Conservation (phyloP, 75 land plant genomes). For the Pinus albicaulis region DNA sequence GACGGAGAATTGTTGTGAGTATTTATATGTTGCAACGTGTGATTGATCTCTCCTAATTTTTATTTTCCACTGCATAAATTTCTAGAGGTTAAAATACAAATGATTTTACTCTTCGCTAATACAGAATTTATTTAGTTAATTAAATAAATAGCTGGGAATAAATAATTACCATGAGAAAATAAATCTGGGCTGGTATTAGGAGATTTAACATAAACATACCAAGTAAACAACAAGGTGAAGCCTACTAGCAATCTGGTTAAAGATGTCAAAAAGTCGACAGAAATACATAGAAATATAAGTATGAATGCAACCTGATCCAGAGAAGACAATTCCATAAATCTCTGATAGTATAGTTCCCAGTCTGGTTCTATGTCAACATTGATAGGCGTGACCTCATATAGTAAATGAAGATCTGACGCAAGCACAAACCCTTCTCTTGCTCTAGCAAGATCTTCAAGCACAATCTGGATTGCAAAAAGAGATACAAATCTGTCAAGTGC, state of each 20-base stretch:
- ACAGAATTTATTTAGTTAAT: no score
- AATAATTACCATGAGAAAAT: no score
- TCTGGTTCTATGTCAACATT: conserved; percentile 99
- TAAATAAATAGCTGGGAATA: no score
- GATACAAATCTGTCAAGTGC: not conserved
- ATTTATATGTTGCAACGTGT: no score
- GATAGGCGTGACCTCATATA: conserved; percentile 91
- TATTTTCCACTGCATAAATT: no score
- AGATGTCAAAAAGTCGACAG: not conserved
- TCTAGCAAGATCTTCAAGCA: conserved; percentile 90
- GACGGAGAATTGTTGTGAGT: no score
- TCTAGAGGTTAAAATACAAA: no score
- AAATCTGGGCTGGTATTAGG: no score
- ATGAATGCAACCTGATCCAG: conserved; percentile 82
- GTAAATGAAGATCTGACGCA: conserved; percentile 94
- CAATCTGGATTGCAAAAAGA: conserved; percentile 48
- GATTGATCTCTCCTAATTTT: no score
- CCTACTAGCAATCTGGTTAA: no score
- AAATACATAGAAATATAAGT: conserved; percentile 1
- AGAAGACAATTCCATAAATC: conserved; percentile 80
- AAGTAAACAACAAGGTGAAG: not conserved
- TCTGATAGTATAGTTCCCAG: conserved; percentile 92
- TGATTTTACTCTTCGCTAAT: no score
- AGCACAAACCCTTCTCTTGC: conserved; percentile 98
- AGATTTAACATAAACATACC: not conserved